Evolutionary conservation across 1,139 yeast genomes (phyloP).

Genomic region (Lodderomyces elongisporus): DNA sequence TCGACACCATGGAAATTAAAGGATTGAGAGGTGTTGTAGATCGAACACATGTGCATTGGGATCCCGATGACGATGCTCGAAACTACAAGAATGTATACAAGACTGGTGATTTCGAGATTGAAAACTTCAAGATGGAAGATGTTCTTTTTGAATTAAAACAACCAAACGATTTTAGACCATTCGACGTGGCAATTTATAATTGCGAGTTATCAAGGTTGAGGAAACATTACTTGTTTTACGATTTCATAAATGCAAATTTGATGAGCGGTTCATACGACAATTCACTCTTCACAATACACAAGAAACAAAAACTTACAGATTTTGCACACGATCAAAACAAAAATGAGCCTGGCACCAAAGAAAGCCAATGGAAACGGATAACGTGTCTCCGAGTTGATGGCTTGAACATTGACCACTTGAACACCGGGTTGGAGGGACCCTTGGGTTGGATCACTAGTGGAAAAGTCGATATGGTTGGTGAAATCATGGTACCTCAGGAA

Average conservation of each 20-base stretch:
- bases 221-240: conserved; percentile 91
- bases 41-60: conserved; percentile 82
- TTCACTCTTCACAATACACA: conserved; percentile 86
- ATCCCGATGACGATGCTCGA: conserved; percentile 75
- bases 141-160: conserved; percentile 75
- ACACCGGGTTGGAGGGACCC: conserved; percentile 87
- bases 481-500: conserved; percentile 73
- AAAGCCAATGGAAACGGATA: conserved; percentile 48
- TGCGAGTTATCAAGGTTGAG: conserved; percentile 76
- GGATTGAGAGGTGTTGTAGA: conserved; percentile 92
- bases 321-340: conserved; percentile 15
- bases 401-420: conserved; percentile 80
- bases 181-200: conserved; percentile 79
- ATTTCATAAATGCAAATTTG: conserved; percentile 75
- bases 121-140: conserved; percentile 76
- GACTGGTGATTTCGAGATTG: conserved; percentile 93
- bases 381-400: conserved; percentile 83
- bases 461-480: conserved; percentile 88
- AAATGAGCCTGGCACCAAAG: conserved; percentile 9
- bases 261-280: conserved; percentile 92
- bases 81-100: conserved; percentile 66
- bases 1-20: conserved; percentile 74
- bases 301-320: conserved; percentile 55
- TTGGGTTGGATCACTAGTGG: conserved; percentile 96
- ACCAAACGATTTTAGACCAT: conserved; percentile 76